Conservation (phyloP, 495 filamentous ascomycete genomes). For the Thozetella sp. region DNA sequence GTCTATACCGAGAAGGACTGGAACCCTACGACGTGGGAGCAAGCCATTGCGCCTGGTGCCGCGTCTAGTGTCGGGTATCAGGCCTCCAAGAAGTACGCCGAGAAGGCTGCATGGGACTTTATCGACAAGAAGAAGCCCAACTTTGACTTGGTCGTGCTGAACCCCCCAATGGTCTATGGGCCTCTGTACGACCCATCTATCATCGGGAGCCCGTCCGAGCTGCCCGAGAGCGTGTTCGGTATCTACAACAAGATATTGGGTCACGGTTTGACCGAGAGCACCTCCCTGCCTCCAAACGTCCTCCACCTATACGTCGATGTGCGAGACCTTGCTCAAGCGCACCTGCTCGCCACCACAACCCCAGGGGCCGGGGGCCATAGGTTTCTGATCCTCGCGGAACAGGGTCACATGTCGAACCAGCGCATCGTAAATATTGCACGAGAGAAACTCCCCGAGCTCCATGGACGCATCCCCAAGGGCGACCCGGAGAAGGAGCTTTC, state of each 20-base stretch:
- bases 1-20: constrained; percentile 42
- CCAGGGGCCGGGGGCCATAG: constrained; percentile 68
- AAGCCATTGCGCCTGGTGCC: constrained; percentile 41
- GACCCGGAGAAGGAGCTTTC: constrained; percentile 34
- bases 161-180: constrained; percentile 72
- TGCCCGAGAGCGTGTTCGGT: constrained; percentile 71
- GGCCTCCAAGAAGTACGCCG: constrained; percentile 45
- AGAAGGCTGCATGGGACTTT: constrained; percentile 78
- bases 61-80: constrained; percentile 32
- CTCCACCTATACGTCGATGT: constrained; percentile 68
- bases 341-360: constrained; percentile 69
- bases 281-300: constrained; percentile 51
- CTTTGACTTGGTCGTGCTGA: constrained; percentile 70
- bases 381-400: constrained; percentile 50
- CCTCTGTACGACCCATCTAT: constrained; percentile 54
- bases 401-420: constrained; percentile 66
- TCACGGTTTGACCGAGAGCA: constrained; percentile 57
- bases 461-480: constrained; percentile 57
- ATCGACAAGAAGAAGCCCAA: constrained; percentile 76
- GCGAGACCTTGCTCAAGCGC: constrained; percentile 70
- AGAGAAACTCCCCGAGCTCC: constrained; percentile 67
- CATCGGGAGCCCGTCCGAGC: constrained; percentile 51
- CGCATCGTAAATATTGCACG: constrained; percentile 64
- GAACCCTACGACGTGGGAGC: constrained; percentile 39
- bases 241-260: constrained; percentile 52